phyloP scores from a whole-genome alignment of 2,329 filamentous ascomycete genomes.

The Monilinia laxa region DNA sequence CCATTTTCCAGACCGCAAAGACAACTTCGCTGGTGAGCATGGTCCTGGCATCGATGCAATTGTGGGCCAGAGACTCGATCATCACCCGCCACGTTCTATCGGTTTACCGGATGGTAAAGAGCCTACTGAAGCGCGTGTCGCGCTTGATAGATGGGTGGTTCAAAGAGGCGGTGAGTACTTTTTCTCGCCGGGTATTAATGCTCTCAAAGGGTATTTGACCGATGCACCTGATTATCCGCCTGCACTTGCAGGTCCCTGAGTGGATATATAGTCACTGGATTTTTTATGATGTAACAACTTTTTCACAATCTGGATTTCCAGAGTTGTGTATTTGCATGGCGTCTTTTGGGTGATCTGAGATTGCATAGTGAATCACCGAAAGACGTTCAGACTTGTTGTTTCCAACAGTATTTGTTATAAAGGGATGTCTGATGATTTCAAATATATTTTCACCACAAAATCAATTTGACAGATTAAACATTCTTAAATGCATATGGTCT shows the following conservation, averaged over 20 bases:
- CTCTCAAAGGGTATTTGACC: constrained; percentile 29
- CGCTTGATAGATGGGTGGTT: constrained; percentile 43
- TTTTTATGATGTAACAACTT: background rate
- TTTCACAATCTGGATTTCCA: background rate
- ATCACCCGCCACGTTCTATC: constrained; percentile 30
- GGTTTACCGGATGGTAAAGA: constrained; percentile 32
- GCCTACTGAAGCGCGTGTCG: constrained; percentile 30
- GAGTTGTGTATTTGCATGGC: background rate
- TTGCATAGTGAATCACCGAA: background rate
- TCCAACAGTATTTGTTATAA: too few species aligned
- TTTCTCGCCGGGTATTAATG: constrained; percentile 46
- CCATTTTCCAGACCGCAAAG: constrained; percentile 30
- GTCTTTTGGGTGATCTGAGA: background rate
- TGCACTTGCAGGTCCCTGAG: background rate
- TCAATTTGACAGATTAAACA: too few species aligned
- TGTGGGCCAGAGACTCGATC: constrained; percentile 39
- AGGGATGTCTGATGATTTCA: too few species aligned
- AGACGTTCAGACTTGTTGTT: too few species aligned
- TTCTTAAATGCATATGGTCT: too few species aligned
- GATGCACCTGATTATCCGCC: constrained; percentile 7
- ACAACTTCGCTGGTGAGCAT: constrained; percentile 23
- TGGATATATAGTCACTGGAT: background rate
- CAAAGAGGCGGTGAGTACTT: constrained; percentile 49
- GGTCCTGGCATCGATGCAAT: constrained; percentile 43
- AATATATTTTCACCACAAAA: too few species aligned